These are phyloP conservation scores for Vitis hybrid DNA, from an alignment of 177 flowering plant species.

Conservation along the genomic window DNA sequence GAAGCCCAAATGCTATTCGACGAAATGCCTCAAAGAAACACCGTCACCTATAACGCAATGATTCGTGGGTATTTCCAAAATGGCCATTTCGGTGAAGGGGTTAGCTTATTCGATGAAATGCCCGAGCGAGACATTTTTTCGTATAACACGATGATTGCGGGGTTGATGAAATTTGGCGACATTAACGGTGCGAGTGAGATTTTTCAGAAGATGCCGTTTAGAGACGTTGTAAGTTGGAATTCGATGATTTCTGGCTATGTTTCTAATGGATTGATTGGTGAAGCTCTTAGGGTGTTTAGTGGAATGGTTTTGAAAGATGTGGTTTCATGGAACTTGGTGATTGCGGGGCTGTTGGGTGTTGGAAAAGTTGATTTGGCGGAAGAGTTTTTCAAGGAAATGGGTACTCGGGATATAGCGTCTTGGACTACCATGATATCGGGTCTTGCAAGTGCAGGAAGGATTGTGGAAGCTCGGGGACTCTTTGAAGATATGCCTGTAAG, in stretches of 20 bases:
- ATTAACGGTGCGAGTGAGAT: constrained; percentile 36
- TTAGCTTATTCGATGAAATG: constrained; percentile 41
- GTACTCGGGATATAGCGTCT: constrained; percentile 43
- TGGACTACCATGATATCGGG: constrained; percentile 66
- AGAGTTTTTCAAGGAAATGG: constrained; percentile 43
- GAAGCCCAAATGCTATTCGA: constrained; percentile 60
- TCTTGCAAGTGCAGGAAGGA: constrained; percentile 33
- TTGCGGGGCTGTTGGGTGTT: constrained; percentile 42
- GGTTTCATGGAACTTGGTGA: constrained; percentile 64
- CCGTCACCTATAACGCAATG: constrained; percentile 61
- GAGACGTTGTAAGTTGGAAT: constrained; percentile 69
- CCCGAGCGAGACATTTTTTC: constrained; percentile 54
- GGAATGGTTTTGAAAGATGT: constrained; percentile 51
- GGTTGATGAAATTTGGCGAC: constrained; percentile 49
- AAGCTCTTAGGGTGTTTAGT: constrained; percentile 44
- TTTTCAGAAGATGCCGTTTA: constrained; percentile 43
- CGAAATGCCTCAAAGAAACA: constrained; percentile 47
- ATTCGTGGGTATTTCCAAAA: constrained; percentile 59
- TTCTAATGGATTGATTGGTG: constrained; percentile 37
- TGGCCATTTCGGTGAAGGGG: constrained; percentile 33
- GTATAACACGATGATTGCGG: constrained; percentile 58
- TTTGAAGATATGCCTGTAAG: constrained; percentile 55
- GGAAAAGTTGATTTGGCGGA: constrained; percentile 40
- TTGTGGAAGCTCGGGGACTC: constrained; percentile 42
- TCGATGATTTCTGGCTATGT: constrained; percentile 62